Evolutionary conservation across 1,284 basidiomycete genomes (phyloP), one percentile per base, ranked within the genome.

Genomic region (Cryptococcus hybrid): DNA sequence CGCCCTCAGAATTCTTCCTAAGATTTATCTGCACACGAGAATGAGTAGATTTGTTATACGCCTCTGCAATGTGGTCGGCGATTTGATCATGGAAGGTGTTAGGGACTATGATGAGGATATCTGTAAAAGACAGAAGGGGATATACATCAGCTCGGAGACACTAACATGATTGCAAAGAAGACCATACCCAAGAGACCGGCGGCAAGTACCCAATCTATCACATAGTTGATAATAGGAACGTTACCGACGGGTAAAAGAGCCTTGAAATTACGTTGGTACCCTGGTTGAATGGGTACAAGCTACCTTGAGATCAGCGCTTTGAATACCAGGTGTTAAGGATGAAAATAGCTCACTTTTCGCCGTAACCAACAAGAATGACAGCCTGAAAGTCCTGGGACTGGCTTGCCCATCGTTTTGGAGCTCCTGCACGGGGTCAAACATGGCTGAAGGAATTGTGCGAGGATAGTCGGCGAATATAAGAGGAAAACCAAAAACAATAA

Each of bases 161-260:
- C 35, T 49, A 24, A 40, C 53, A 47, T 11, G 34, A 24, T 36
- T 15, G 9, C 24, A 30, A 13, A 37, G 3, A 30, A 48, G 34
- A 58, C 36, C 80, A 57, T 59, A 89, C 93, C 91, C 80, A 84
- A 85, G 43, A 96, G 85, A 9, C 90, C 90, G 15, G 90, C 86
- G 47, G 89, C 85, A 65, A 95, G 89, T 34, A 96, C 78, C 91
- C 92, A 94, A 36, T 85, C 82, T 18, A 97, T 81, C 6, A 86
- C 84, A 67, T 90, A 89, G 71, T 92, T 89, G 61, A 96, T 82
- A 79, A 96, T 86, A 0, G 91, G 90, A 63, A 84, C 88, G 69
- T 95, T 94, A 35, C 85, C 91, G 42, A 96, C 84, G 2, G 92
- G 89, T 37, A 96, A 81, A 7, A 96, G 79, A 5, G 91, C 88